Evolutionary conservation across 805 yeast genomes (phyloP).

Genomic region (Saccharomycopsis oosterbeekiorum): DNA sequence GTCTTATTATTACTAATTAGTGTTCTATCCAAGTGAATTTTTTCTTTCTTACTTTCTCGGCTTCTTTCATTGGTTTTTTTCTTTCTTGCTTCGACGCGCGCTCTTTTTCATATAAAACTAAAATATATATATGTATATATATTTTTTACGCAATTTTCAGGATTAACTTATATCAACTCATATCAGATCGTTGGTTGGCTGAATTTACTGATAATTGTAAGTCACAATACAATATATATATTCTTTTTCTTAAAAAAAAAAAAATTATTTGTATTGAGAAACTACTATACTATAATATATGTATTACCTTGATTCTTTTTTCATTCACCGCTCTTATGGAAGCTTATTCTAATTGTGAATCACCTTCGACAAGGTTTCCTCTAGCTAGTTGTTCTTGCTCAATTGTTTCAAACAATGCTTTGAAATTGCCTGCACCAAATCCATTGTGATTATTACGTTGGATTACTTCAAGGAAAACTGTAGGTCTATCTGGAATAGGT

Average conservation of each 20-base stretch:
- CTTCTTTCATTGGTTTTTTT: no score
- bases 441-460: conserved; percentile 76
- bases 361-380: conserved; percentile 40
- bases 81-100: background rate
- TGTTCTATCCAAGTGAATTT: background rate
- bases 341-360: background rate
- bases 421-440: conserved; percentile 84
- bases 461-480: conserved; percentile 71
- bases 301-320: no score
- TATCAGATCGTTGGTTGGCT: no score
- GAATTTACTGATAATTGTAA: no score
- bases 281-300: background rate
- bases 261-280: background rate
- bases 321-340: background rate
- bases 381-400: conserved; percentile 67
- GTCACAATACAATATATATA: no score
- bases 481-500: conserved; percentile 70
- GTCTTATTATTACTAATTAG: background rate
- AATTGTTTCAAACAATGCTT: conserved; percentile 68
- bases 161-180: no score
- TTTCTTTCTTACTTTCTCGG: background rate
- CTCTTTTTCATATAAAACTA: no score
- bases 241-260: no score
- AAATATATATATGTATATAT: no score
- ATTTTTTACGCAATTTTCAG: no score